Evolutionary conservation across 1,284 basidiomycete genomes (phyloP).

Genomic region (Stereum hirsutum): DNA sequence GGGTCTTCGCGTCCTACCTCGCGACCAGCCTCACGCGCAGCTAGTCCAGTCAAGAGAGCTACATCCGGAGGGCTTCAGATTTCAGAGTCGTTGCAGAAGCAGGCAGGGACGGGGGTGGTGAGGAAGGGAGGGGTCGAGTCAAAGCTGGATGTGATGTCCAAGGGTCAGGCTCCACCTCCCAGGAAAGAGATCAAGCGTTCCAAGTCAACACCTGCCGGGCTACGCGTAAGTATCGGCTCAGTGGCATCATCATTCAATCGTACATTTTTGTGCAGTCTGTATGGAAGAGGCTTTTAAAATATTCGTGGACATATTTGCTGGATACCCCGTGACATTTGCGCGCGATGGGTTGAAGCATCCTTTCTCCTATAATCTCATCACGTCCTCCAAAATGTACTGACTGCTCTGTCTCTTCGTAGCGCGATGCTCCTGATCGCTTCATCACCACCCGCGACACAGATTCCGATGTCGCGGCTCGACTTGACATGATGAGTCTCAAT

Average conservation of each 20-base stretch:
- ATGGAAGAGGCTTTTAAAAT: no score
- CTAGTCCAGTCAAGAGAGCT: constrained; percentile 55
- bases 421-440: constrained; percentile 59
- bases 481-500: constrained; percentile 55
- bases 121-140: constrained; percentile 70
- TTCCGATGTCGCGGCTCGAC: constrained; percentile 48
- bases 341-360: no score
- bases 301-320: no score
- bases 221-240: no score
- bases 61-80: constrained; percentile 37
- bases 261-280: no score
- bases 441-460: constrained; percentile 61
- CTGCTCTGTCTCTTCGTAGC: constrained; percentile 13
- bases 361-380: background rate
- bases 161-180: constrained; percentile 43
- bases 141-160: constrained; percentile 60
- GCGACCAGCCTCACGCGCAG: constrained; percentile 45
- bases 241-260: no score
- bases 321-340: no score
- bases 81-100: constrained; percentile 45
- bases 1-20: constrained; percentile 50
- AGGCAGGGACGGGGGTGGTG: constrained; percentile 58
- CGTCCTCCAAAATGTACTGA: constrained; percentile 2
- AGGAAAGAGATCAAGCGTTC: constrained; percentile 63
- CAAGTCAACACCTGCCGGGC: constrained; percentile 57